Conservation (phyloP, 352 stramenopile genomes). For the Phytopythium chamaehyphon region DNA sequence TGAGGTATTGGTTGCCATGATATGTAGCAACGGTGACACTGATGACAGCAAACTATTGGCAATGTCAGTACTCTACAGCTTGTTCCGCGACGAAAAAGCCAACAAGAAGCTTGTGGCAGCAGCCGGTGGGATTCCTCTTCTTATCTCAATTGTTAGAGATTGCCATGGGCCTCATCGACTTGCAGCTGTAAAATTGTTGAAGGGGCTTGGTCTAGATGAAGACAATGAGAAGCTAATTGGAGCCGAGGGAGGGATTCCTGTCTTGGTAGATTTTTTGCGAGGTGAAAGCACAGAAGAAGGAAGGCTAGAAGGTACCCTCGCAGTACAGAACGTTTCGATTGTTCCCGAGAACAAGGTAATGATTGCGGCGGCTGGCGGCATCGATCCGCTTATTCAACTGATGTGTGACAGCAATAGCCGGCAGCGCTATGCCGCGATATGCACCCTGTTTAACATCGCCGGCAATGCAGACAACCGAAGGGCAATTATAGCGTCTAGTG, state of each 20-base stretch:
- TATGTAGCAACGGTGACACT: too few species aligned
- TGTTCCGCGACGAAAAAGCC: too few species aligned
- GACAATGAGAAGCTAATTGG: constrained; percentile 1
- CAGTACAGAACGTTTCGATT: background rate
- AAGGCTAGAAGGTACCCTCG: background rate
- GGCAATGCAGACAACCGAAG: too few species aligned
- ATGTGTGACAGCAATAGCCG: background rate
- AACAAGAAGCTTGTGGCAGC: too few species aligned
- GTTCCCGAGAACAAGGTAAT: background rate
- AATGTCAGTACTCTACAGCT: too few species aligned
- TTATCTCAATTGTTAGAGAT: too few species aligned
- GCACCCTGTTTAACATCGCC: too few species aligned
- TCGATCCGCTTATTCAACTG: background rate
- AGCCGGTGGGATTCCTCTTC: too few species aligned
- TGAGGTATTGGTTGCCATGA: too few species aligned
- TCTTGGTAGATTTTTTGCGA: background rate
- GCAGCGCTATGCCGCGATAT: too few species aligned
- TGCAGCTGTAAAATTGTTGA: constrained; percentile 2
- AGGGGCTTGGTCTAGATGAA: background rate
- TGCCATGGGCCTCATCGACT: background rate
- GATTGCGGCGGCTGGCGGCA: background rate
- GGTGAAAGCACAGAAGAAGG: background rate
- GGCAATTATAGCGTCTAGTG: too few species aligned
- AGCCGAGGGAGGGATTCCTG: background rate
- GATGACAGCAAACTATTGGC: too few species aligned